These are phyloP conservation scores for Paramecium caudatum DNA, from an alignment of 73 alveolate species.

Conservation along the genomic window DNA sequence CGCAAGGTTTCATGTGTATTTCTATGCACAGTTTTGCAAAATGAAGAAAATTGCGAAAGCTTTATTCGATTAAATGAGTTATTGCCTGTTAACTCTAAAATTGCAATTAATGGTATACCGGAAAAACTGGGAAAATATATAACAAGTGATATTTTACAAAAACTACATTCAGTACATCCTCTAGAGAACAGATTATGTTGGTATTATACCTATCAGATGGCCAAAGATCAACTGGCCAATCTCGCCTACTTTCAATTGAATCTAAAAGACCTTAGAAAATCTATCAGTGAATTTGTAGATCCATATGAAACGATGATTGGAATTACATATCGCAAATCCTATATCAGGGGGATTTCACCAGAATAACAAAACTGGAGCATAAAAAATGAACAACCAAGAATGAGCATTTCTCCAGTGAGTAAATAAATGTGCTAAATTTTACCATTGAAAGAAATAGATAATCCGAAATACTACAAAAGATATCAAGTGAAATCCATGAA, in stretches of 20 bases:
- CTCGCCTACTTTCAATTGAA: background rate
- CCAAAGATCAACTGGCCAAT: slow-evolving; percentile 18
- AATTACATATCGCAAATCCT: background rate
- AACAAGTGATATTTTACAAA: background rate
- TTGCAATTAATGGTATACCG: slow-evolving; percentile 21
- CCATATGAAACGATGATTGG: slow-evolving; percentile 48
- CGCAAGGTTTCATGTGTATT: slow-evolving; percentile 41
- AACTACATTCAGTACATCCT: background rate
- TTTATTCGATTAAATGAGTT: slow-evolving; percentile 6
- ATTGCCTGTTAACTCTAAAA: slow-evolving; percentile 50
- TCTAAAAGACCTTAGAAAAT: slow-evolving; percentile 1
- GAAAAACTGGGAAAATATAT: slow-evolving; percentile 22
- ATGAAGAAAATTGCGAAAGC: slow-evolving; percentile 30
- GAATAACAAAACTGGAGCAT: background rate
- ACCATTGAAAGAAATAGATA: slow-evolving; percentile 3
- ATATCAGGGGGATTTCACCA: background rate
- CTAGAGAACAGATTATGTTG: slow-evolving; percentile 34
- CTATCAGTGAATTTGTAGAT: slow-evolving; percentile 45
- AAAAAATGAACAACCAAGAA: background rate
- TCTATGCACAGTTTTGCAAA: background rate
- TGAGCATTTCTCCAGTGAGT: slow-evolving; percentile 13
- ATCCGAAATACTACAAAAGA: background rate
- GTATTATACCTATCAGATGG: slow-evolving; percentile 30
- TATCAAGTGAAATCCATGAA: background rate
- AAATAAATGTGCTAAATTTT: background rate